A percentile compares a stretch with the other conserved stretches of the same genome.
phyloP scores from a whole-genome alignment of 495 filamentous ascomycete species.

The Neurospora sp. region DNA sequence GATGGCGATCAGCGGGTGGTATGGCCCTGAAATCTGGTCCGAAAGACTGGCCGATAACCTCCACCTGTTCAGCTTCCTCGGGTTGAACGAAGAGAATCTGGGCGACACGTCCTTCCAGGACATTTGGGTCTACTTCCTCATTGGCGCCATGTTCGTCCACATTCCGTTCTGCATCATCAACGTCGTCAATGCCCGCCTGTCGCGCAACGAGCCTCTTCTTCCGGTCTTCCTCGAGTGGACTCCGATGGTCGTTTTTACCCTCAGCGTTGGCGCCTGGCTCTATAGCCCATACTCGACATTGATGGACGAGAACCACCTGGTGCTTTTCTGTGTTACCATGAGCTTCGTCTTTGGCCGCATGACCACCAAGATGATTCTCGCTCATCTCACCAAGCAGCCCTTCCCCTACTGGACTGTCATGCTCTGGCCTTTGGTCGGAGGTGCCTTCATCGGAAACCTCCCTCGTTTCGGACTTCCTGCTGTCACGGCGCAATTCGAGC shows the following conservation, averaged over 20 bases:
- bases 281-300: constrained; percentile 77
- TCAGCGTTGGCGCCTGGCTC: constrained; percentile 69
- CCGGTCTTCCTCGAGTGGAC: constrained; percentile 93
- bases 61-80: constrained; percentile 26
- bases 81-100: constrained; percentile 42
- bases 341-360: constrained; percentile 97
- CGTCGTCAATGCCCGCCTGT: constrained; percentile 64
- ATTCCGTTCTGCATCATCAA: constrained; percentile 74
- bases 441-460: constrained; percentile 73
- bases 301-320: constrained; percentile 69
- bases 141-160: constrained; percentile 67
- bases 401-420: constrained; percentile 96
- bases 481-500: constrained; percentile 51
- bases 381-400: constrained; percentile 83
- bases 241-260: constrained; percentile 73
- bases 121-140: constrained; percentile 74
- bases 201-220: constrained; percentile 61
- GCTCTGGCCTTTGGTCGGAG: constrained; percentile 72
- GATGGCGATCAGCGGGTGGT: constrained; percentile 79
- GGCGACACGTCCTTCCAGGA: constrained; percentile 64
- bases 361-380: constrained; percentile 98
- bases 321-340: constrained; percentile 88
- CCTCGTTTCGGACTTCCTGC: constrained; percentile 64
- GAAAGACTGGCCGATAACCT: constrained; percentile 51
- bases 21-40: constrained; percentile 81